These are phyloP conservation scores for Yamadazyma insecticola DNA, from an alignment of 805 yeast species.

Conservation along the genomic window DNA sequence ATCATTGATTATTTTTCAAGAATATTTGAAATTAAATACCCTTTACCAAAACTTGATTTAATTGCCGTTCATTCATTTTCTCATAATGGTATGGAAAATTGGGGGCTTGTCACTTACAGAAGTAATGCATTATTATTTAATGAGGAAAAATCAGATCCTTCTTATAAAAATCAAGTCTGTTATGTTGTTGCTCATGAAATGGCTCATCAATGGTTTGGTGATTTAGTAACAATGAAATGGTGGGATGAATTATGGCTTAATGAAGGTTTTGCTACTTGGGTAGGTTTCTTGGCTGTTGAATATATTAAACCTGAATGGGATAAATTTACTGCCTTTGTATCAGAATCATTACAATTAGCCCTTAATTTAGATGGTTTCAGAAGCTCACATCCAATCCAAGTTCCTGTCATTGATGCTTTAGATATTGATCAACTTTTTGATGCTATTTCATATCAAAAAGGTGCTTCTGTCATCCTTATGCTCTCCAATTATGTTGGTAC, in stretches of 20 bases:
- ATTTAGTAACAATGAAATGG: constrained; percentile 88
- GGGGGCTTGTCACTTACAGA: constrained; percentile 75
- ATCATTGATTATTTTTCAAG: constrained; percentile 47
- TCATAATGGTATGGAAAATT: constrained; percentile 90
- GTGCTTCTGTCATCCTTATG: constrained; percentile 77
- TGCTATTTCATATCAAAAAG: constrained; percentile 75
- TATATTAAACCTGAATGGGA: constrained; percentile 78
- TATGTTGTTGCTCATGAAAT: constrained; percentile 83
- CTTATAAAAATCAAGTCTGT: constrained; percentile 66
- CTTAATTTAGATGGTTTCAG: constrained; percentile 52
- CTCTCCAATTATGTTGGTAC: constrained; percentile 65
- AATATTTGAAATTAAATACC: constrained; percentile 53
- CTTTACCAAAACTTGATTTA: constrained; percentile 77
- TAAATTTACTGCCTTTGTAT: constrained; percentile 54
- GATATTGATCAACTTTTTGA: constrained; percentile 83
- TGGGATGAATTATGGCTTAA: constrained; percentile 91
- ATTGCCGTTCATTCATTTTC: constrained; percentile 75
- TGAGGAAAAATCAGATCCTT: constrained; percentile 40
- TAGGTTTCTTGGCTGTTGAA: constrained; percentile 67
- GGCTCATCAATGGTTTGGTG: constrained; percentile 92
- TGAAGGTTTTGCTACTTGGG: constrained; percentile 89
- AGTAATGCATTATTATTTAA: constrained; percentile 47
- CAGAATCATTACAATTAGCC: constrained; percentile 48
- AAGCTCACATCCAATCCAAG: constrained; percentile 78
- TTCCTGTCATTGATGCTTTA: constrained; percentile 70